phyloP scores from a whole-genome alignment of 331 rosid species.

The Saraca asoca region DNA sequence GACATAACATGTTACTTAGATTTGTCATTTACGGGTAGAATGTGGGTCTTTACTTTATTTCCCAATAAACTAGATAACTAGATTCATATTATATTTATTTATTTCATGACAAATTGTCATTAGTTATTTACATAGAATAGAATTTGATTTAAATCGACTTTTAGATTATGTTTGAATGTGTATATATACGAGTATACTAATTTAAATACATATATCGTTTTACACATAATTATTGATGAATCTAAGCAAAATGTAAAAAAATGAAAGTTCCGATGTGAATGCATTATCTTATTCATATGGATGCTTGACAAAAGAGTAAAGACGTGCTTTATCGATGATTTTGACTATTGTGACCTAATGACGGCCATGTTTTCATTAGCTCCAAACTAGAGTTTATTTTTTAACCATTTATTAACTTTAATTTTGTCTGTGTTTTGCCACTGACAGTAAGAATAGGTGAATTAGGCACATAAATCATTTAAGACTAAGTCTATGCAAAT shows the following conservation, averaged over 20 bases:
- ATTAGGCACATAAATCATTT: neutral
- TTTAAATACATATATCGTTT: too few relatives aligned
- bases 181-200: too few relatives aligned
- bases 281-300: constrained; percentile 6
- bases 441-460: constrained; percentile 18
- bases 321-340: constrained; percentile 46
- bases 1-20: constrained; percentile 78
- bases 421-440: neutral
- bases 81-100: too few relatives aligned
- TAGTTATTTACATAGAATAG: too few relatives aligned
- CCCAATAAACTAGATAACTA: neutral
- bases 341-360: constrained; percentile 42
- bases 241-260: constrained; percentile 18
- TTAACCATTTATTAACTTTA: neutral
- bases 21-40: constrained; percentile 70
- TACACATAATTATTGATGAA: constrained; percentile 25
- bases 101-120: too few relatives aligned
- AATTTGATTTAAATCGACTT: too few relatives aligned
- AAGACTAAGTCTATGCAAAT: constrained; percentile 1
- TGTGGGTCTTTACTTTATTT: constrained; percentile 45
- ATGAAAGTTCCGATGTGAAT: neutral
- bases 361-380: constrained; percentile 1
- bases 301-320: constrained; percentile 35
- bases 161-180: too few relatives aligned
- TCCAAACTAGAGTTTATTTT: constrained; percentile 15